These are phyloP conservation scores for Phytophthora meadii DNA, from an alignment of 352 stramenopile genomes.

Conservation along the genomic window DNA sequence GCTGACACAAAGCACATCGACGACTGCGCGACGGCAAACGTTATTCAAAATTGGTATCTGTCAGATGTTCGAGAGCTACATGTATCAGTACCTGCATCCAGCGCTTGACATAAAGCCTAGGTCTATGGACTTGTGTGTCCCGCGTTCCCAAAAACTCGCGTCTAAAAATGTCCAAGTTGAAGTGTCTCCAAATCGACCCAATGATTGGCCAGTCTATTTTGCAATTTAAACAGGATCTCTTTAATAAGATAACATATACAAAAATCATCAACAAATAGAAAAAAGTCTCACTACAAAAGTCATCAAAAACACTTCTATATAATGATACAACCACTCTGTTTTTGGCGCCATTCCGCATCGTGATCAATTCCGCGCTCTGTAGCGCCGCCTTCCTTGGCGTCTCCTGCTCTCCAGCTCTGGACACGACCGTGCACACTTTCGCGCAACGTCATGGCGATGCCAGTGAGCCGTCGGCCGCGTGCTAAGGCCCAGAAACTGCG, in stretches of 20 bases:
- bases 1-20: constrained; percentile 56
- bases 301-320: not conserved
- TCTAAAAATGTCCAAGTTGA: not conserved
- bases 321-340: not conserved
- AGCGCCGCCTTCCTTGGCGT: not conserved
- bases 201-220: too few relatives aligned
- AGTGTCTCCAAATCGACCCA: too few relatives aligned
- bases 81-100: constrained; percentile 15
- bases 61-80: not conserved
- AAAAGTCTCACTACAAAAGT: too few relatives aligned
- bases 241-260: too few relatives aligned
- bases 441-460: constrained; percentile 18
- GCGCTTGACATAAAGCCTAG: constrained; percentile 12
- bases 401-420: not conserved
- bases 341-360: constrained; percentile 20
- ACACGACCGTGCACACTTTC: not conserved
- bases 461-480: constrained; percentile 21
- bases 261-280: too few relatives aligned
- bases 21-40: constrained; percentile 25
- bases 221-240: too few relatives aligned
- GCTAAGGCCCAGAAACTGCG: constrained; percentile 38
- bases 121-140: not conserved
- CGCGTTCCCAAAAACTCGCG: too few relatives aligned
- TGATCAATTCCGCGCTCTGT: constrained; percentile 8
- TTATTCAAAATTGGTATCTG: not conserved